Conservation (phyloP, 2,329 filamentous ascomycete species). For the Cercospora zeina region DNA sequence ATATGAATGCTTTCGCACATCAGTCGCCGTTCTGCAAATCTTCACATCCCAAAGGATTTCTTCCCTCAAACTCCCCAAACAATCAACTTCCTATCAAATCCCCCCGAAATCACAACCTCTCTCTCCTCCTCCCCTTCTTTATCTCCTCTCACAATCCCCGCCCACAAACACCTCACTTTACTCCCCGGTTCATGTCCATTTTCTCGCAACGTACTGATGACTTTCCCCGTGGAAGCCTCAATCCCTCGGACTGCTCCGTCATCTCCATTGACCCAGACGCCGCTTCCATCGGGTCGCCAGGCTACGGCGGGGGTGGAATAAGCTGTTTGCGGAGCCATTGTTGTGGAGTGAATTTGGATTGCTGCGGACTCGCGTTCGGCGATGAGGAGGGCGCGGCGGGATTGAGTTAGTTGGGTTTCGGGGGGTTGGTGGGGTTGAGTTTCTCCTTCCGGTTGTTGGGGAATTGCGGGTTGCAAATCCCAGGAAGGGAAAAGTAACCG, state of each 20-base stretch:
- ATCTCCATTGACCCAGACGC: conserved; percentile 65
- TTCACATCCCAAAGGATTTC: neutral
- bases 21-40: neutral
- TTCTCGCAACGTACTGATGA: conserved; percentile 48
- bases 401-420: conserved; percentile 55
- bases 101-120: conserved; percentile 62
- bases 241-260: conserved; percentile 63
- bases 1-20: no score
- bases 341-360: conserved; percentile 60
- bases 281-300: conserved; percentile 63
- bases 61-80: conserved; percentile 50
- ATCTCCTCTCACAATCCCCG: conserved; percentile 47
- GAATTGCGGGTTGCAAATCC: conserved; percentile 13
- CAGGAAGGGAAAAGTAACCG: conserved; percentile 55
- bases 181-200: conserved; percentile 57
- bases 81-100: conserved; percentile 63
- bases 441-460: conserved; percentile 27
- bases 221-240: conserved; percentile 59
- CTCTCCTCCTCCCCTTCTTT: conserved; percentile 35
- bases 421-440: conserved; percentile 44
- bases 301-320: conserved; percentile 63
- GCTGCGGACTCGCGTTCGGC: conserved; percentile 61
- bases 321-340: conserved; percentile 62
- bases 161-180: conserved; percentile 61
- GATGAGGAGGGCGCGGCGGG: conserved; percentile 52